These are phyloP conservation scores for Pinus albicaulis DNA, from an alignment of 75 land plant genomes.

Conservation along the genomic window DNA sequence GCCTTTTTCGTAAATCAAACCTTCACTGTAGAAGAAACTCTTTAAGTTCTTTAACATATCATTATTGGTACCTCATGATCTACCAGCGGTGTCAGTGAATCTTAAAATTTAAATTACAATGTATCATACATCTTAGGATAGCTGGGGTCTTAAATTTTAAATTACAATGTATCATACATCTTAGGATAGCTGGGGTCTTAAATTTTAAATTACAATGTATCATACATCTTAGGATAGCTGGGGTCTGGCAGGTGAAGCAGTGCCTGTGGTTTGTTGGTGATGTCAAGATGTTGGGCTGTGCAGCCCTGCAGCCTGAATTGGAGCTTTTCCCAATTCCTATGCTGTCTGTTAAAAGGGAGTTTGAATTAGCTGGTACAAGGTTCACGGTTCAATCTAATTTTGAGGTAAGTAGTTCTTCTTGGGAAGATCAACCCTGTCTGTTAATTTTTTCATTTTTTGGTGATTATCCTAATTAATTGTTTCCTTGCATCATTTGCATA, in stretches of 20 bases:
- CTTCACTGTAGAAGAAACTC: background rate
- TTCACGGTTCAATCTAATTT: slow-evolving; percentile 18
- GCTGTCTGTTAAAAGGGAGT: slow-evolving; percentile 21
- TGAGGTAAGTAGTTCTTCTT: slow-evolving; percentile 13
- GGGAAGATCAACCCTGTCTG: background rate
- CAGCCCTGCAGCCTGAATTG: slow-evolving; percentile 33
- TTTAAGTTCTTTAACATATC: background rate
- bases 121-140: too few species aligned
- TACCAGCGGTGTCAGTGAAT: background rate
- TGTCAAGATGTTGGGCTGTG: slow-evolving; percentile 21
- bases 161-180: slow-evolving; percentile 10
- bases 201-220: background rate
- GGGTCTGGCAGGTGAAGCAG: slow-evolving; percentile 24
- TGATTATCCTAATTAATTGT: background rate
- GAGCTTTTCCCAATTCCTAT: slow-evolving; percentile 28
- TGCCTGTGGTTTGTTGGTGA: slow-evolving; percentile 10
- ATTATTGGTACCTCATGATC: background rate
- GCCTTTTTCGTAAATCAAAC: background rate
- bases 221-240: slow-evolving; percentile 21
- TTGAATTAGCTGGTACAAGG: slow-evolving; percentile 16
- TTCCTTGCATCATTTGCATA: background rate
- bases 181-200: slow-evolving; percentile 18
- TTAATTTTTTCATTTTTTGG: background rate
- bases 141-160: too few species aligned
- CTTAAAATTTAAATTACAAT: background rate